phyloP scores from a whole-genome alignment of 129 eudicot genomes.

The Flaveria sonorensis region DNA sequence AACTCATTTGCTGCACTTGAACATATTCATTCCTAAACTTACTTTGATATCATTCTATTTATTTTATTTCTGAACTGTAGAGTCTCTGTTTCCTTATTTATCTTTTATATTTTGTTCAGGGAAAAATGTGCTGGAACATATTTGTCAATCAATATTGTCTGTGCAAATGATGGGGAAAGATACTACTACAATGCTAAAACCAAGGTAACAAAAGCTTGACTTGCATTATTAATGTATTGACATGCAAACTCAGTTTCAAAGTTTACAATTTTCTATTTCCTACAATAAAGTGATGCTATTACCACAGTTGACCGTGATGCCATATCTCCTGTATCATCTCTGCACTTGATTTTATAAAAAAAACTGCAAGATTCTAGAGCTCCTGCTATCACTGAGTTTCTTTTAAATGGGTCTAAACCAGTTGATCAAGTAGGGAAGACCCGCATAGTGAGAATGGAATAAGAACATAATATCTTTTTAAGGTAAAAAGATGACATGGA shows the following conservation, averaged over 20 bases:
- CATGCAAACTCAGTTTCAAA: constrained; percentile 18
- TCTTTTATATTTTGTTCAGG: constrained; percentile 50
- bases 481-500: constrained; percentile 74
- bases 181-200: constrained; percentile 78
- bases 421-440: constrained; percentile 48
- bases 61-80: background rate
- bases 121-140: constrained; percentile 88
- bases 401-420: constrained; percentile 63
- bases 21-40: too few species aligned
- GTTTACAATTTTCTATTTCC: background rate
- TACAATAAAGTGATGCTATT: constrained; percentile 50
- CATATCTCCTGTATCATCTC: constrained; percentile 64
- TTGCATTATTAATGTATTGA: constrained; percentile 5
- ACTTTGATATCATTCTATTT: background rate
- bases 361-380: constrained; percentile 85
- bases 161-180: constrained; percentile 82
- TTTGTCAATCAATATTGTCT: constrained; percentile 68
- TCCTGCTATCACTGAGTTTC: constrained; percentile 54
- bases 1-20: constrained; percentile 7
- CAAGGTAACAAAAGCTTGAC: constrained; percentile 49
- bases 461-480: constrained; percentile 39
- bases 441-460: constrained; percentile 61
- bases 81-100: constrained; percentile 5
- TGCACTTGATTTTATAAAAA: constrained; percentile 90
- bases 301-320: constrained; percentile 95